phyloP scores from a whole-genome alignment of 2,329 filamentous ascomycete species.

The Massarina eburnea region DNA sequence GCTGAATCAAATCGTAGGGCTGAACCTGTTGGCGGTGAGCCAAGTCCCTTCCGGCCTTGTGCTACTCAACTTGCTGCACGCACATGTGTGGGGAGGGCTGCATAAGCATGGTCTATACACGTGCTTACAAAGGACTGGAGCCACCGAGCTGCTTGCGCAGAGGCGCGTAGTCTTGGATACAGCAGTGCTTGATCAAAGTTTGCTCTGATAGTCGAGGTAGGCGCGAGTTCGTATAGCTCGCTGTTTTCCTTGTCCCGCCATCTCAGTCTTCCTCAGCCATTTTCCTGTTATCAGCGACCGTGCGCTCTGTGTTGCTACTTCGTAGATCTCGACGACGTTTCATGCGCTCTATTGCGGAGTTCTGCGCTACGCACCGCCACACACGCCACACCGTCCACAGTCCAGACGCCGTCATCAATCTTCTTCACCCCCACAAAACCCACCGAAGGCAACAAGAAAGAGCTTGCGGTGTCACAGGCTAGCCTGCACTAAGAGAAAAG shows the following conservation, averaged over 20 bases:
- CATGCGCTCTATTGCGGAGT: no score
- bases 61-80: neutral
- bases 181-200: neutral
- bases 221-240: neutral
- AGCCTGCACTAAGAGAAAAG: neutral
- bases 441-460: neutral
- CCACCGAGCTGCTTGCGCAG: neutral
- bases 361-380: neutral
- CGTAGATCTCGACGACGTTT: no score
- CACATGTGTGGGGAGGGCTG: neutral
- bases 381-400: neutral
- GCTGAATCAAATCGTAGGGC: neutral
- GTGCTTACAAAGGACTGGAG: neutral
- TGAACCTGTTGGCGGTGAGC: constrained; percentile 1
- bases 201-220: neutral
- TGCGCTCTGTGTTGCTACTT: no score
- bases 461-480: neutral
- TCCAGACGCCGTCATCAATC: neutral
- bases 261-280: no score
- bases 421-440: neutral
- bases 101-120: neutral
- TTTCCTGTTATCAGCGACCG: no score
- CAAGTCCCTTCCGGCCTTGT: neutral
- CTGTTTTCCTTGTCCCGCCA: neutral
- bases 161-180: neutral